Evolutionary conservation across 345 rosid species (phyloP).

Genomic region (Aurinia saxatilis): DNA sequence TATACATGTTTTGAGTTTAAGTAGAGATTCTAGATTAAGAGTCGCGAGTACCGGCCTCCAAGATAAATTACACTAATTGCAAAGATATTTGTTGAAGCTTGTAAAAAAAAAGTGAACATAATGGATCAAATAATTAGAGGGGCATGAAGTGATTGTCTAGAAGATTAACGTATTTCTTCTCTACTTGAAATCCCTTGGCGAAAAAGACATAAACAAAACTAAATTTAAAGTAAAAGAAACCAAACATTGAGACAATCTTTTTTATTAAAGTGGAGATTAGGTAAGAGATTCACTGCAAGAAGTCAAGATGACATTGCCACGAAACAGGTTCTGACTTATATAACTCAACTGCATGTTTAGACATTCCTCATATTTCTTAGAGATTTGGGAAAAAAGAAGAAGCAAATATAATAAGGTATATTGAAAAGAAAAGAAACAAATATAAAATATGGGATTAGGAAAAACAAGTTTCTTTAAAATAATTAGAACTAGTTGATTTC

Average conservation of each 20-base stretch:
- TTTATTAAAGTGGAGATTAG: slow-evolving; percentile 18
- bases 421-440: background rate
- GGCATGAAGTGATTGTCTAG: slow-evolving; percentile 7
- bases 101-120: slow-evolving; percentile 4
- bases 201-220: slow-evolving; percentile 8
- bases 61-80: background rate
- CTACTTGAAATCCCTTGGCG: background rate
- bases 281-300: slow-evolving; percentile 16
- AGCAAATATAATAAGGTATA: background rate
- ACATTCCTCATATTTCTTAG: background rate
- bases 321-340: background rate
- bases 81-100: background rate
- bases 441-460: no score
- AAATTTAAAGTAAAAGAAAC: background rate
- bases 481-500: no score
- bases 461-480: no score
- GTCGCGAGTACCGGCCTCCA: background rate
- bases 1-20: background rate
- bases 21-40: background rate
- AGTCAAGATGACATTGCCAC: slow-evolving; percentile 8
- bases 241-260: slow-evolving; percentile 17
- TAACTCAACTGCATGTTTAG: background rate
- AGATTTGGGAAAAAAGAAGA: background rate
- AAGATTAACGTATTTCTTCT: slow-evolving; percentile 21
- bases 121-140: background rate